These are phyloP conservation scores for Artemisia argyi DNA, from an alignment of 129 eudicot species.

Conservation along the genomic window DNA sequence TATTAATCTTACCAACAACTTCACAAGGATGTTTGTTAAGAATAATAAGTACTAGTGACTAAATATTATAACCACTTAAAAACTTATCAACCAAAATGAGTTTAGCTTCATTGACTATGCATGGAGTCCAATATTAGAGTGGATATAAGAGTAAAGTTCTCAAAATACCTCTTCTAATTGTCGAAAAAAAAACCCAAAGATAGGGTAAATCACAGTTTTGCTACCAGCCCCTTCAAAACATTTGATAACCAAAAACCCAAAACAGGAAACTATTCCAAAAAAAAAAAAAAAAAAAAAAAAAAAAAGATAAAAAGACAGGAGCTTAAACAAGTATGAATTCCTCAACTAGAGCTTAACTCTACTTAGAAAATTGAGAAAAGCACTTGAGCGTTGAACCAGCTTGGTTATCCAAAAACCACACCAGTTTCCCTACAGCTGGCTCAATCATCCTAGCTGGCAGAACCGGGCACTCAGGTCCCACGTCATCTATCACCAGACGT, in stretches of 20 bases:
- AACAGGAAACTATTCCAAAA: slow-evolving; percentile 21
- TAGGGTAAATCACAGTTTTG: slow-evolving; percentile 31
- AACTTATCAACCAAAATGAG: neutral
- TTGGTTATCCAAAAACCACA: slow-evolving; percentile 79
- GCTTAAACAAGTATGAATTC: slow-evolving; percentile 22
- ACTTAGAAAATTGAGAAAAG: slow-evolving; percentile 48
- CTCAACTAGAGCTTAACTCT: slow-evolving; percentile 30
- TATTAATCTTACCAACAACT: neutral
- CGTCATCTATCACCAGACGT: slow-evolving; percentile 46
- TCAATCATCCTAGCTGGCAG: slow-evolving; percentile 82
- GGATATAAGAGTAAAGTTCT: slow-evolving; percentile 17
- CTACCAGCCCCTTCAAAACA: slow-evolving; percentile 34
- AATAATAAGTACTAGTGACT: neutral
- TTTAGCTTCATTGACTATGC: slow-evolving; percentile 10
- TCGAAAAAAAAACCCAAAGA: neutral
- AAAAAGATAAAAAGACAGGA: neutral
- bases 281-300: neutral
- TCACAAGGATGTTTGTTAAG: neutral
- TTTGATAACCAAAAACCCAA: slow-evolving; percentile 24
- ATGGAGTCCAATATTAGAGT: neutral
- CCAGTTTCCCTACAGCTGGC: slow-evolving; percentile 71
- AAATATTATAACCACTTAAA: neutral
- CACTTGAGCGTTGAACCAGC: slow-evolving; percentile 75
- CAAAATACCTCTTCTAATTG: slow-evolving; percentile 33
- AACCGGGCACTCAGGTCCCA: slow-evolving; percentile 43